Evolutionary conservation across 2,329 filamentous ascomycete genomes (phyloP).

Genomic region (Clonostachys byssicola): DNA sequence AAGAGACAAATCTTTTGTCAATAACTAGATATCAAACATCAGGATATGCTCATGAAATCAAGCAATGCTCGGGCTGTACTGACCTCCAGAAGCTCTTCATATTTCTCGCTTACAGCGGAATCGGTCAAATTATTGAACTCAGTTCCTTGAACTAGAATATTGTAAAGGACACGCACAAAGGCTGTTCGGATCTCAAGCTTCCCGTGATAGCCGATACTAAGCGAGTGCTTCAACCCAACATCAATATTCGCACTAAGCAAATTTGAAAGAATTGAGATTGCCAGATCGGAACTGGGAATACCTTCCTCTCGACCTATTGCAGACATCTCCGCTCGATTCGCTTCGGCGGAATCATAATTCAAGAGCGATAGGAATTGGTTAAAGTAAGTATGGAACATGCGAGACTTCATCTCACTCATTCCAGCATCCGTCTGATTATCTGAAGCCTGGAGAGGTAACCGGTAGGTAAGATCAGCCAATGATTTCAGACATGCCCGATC

Average conservation of each 20-base stretch:
- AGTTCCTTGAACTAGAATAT: constrained; percentile 67
- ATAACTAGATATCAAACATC: constrained; percentile 31
- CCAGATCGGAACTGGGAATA: constrained; percentile 54
- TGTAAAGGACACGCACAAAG: constrained; percentile 66
- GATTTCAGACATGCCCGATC: constrained; percentile 62
- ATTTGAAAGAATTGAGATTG: constrained; percentile 65
- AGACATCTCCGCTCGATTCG: constrained; percentile 17
- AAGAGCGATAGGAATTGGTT: constrained; percentile 64
- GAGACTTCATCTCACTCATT: constrained; percentile 63
- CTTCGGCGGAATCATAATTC: constrained; percentile 50
- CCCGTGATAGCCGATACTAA: constrained; percentile 68
- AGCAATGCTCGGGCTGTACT: constrained; percentile 7
- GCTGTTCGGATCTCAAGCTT: constrained; percentile 66
- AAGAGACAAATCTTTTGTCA: constrained; percentile 59
- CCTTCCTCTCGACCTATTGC: constrained; percentile 45
- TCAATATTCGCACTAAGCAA: constrained; percentile 68
- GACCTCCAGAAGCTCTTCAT: constrained; percentile 60
- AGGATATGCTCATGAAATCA: not conserved
- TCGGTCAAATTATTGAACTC: constrained; percentile 68
- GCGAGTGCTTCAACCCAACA: constrained; percentile 64
- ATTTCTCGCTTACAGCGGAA: constrained; percentile 63
- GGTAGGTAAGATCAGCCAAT: constrained; percentile 62
- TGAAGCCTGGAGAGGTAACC: constrained; percentile 60
- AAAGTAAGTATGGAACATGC: constrained; percentile 70
- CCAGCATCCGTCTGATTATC: constrained; percentile 63